A percentile compares a stretch with the other conserved stretches of the same genome.
Conservation (phyloP, 371 early-diverging fungal species). For the Rhizopus microsporus region DNA sequence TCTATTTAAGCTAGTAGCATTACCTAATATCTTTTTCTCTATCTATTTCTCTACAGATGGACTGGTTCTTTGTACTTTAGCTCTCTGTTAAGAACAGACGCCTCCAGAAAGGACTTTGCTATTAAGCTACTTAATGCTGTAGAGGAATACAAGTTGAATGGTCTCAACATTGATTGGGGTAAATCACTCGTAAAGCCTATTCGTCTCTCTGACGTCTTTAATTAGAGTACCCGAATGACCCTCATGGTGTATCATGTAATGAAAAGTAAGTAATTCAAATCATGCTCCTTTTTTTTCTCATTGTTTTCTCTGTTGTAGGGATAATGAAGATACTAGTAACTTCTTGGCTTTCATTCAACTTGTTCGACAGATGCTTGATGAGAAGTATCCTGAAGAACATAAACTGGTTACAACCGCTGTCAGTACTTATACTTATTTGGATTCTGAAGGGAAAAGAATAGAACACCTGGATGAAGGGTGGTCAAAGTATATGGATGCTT, state of each 20-base stretch:
- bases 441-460: conserved; percentile 12
- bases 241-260: conserved; percentile 32
- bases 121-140: conserved; percentile 23
- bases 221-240: conserved; percentile 33
- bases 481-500: conserved; percentile 58
- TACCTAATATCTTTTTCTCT: neutral
- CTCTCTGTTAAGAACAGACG: conserved; percentile 14
- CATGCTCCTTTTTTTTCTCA: neutral
- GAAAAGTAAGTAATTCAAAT: conserved; percentile 16
- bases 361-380: conserved; percentile 29
- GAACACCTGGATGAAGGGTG: conserved; percentile 31
- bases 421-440: conserved; percentile 22
- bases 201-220: neutral
- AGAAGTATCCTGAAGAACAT: conserved; percentile 31
- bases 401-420: conserved; percentile 35
- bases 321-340: conserved; percentile 54
- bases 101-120: conserved; percentile 22
- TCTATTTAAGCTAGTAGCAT: no score
- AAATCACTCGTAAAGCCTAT: conserved; percentile 6
- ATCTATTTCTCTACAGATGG: conserved; percentile 14
- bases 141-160: conserved; percentile 48
- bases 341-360: conserved; percentile 21
- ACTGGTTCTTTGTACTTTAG: conserved; percentile 32
- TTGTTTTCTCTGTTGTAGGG: conserved; percentile 4
- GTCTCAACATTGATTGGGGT: conserved; percentile 54